Evolutionary conservation across 352 stramenopile genomes (phyloP).

Genomic region (Globisporangium mamillatum): DNA sequence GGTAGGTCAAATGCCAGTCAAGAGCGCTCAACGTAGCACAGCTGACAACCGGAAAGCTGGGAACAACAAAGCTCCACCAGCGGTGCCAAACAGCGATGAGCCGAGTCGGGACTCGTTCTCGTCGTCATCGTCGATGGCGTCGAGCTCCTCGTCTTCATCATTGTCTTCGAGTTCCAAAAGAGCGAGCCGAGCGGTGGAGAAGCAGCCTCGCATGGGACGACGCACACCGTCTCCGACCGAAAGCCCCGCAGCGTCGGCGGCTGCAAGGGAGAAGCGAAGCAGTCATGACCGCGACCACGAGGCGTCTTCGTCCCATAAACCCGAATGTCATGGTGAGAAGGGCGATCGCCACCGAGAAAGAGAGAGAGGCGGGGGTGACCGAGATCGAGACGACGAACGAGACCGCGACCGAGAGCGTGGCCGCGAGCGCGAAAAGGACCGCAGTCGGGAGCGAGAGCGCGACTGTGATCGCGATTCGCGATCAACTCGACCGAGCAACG

Average conservation of each 20-base stretch:
- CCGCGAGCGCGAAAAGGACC: slow-evolving; percentile 7
- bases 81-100: slow-evolving; percentile 3
- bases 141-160: slow-evolving; percentile 14
- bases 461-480: slow-evolving; percentile 14
- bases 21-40: neutral
- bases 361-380: slow-evolving; percentile 24
- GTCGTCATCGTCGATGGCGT: slow-evolving; percentile 19
- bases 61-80: neutral
- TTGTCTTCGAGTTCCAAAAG: slow-evolving; percentile 11
- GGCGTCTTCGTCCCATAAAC: neutral
- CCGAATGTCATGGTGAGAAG: neutral
- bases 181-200: slow-evolving; percentile 1
- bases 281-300: slow-evolving; percentile 1
- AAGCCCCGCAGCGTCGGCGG: neutral
- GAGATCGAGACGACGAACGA: slow-evolving; percentile 24
- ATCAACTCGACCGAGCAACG: neutral
- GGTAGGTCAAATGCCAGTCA: neutral
- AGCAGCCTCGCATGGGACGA: slow-evolving; percentile 14
- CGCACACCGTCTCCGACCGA: slow-evolving; percentile 33
- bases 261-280: slow-evolving; percentile 16
- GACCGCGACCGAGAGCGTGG: slow-evolving; percentile 19
- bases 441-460: slow-evolving; percentile 16
- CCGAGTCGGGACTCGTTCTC: slow-evolving; percentile 21
- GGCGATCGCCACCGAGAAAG: slow-evolving; percentile 3
- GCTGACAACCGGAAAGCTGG: slow-evolving; percentile 1